Base-by-base conservation (phyloP, 306 rosid species). In the Prinsepia uniflora region DNA sequence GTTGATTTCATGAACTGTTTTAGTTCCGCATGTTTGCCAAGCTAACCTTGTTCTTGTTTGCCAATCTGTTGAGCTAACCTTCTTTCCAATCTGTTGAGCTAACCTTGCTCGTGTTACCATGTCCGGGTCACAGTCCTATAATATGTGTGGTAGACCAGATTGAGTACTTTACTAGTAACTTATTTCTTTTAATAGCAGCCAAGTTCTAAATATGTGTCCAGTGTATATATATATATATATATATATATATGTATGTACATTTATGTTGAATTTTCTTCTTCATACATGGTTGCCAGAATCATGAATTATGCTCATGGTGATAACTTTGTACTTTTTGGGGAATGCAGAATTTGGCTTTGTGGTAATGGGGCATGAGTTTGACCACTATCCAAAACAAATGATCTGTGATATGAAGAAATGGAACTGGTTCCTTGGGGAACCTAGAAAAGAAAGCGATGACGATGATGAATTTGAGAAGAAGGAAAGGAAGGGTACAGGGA, bases 351-450 rank as follows among this genome's bases (percentile, higher is more conserved):
- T 90, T 77, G 98, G 96, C 65, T 92, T 92, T 75, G 68, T 90
- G 56, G 84, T 71, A 66, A 84, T 75, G 81, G 91, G 90, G 50
- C 93, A 87, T 47, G 98, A 90, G 72, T 93, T 93, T 74, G 98
- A 93, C 39, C 61, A 12, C 67, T 93, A 84, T 77, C 91, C 96
- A 39, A 88, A 77, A 75, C 86, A 75, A 46, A 81, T 73, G 86
- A 77, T 90, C 48, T 81, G 77, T 30, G 81, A 81, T 41, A 67
- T 65, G 5, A 82, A 80, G 84, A 50, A 77, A 63, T 93, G 98
- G 98, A 73, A 87, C 45, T 93, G 98, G 98, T 90, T 88, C 68
- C 82, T 93, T 13, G 89, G 86, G 65, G 98, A 87, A 63, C 82
- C 75, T 62, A 65, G 70, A 9, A 90, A 83, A 57, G 86, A 82